These are phyloP conservation scores for Microstegium vimineum DNA, from an alignment of 176 grass and related monocot species.

Conservation along the genomic window DNA sequence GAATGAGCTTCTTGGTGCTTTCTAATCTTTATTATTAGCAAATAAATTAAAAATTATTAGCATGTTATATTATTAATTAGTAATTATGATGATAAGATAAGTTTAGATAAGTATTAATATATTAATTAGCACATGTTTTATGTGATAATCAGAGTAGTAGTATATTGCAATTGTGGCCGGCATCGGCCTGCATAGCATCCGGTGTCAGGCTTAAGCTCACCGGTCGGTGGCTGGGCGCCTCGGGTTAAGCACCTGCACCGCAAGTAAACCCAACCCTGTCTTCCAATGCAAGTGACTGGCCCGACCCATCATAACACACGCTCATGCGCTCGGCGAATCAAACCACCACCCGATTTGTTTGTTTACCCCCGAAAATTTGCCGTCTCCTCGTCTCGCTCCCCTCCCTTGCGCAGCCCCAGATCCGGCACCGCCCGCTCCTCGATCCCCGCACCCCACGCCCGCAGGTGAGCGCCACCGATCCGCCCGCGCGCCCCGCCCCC, in stretches of 20 bases:
- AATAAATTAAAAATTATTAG: no score
- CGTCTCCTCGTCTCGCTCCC: neutral
- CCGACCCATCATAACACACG: no score
- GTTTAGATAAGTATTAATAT: no score
- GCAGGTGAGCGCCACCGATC: slow-evolving; percentile 38
- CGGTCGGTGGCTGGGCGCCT: slow-evolving; percentile 18
- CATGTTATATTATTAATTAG: no score
- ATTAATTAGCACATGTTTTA: no score
- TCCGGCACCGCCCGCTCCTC: slow-evolving; percentile 47
- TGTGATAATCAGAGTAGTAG: no score
- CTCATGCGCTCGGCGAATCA: slow-evolving; percentile 21
- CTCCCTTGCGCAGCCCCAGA: slow-evolving; percentile 21
- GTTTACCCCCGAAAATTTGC: neutral
- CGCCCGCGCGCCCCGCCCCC: neutral
- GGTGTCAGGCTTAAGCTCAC: neutral
- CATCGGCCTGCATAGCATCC: neutral
- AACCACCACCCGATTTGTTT: slow-evolving; percentile 29
- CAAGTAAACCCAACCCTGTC: slow-evolving; percentile 3
- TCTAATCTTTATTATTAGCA: no score
- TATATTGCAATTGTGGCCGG: neutral
- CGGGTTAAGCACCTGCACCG: neutral
- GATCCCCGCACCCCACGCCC: slow-evolving; percentile 27
- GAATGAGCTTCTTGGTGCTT: no score
- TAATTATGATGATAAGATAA: no score
- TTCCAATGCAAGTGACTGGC: slow-evolving; percentile 17